Evolutionary conservation across 108 stramenopile species (phyloP).

Genomic region (Poteriospumella lacustris): DNA sequence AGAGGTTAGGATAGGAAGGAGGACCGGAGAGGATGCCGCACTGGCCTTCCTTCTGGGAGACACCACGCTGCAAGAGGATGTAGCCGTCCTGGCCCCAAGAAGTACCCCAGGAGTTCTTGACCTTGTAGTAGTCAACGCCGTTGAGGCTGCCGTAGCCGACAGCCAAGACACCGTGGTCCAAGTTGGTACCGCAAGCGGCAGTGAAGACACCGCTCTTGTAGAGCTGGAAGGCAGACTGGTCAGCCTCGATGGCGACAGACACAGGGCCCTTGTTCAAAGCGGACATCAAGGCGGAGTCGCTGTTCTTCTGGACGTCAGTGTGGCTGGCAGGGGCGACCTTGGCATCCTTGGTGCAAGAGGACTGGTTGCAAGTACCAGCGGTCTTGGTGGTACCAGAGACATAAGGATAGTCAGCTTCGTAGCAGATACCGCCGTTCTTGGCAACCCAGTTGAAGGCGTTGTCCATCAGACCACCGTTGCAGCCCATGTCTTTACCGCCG

Average conservation of each 20-base stretch:
- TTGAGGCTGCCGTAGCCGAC: slow-evolving; percentile 83
- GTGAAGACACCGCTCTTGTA: slow-evolving; percentile 83
- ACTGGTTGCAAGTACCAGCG: neutral
- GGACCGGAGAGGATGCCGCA: slow-evolving; percentile 12
- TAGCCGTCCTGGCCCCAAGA: slow-evolving; percentile 35
- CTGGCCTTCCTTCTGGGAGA: neutral
- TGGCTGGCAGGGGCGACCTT: neutral
- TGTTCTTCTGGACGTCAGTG: slow-evolving; percentile 3
- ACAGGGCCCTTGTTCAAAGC: slow-evolving; percentile 52
- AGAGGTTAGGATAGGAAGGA: slow-evolving; percentile 22
- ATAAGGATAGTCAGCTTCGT: slow-evolving; percentile 29
- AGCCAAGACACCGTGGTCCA: slow-evolving; percentile 92
- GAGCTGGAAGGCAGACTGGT: slow-evolving; percentile 75
- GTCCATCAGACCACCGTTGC: slow-evolving; percentile 32
- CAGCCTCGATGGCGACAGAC: slow-evolving; percentile 68
- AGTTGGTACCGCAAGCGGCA: slow-evolving; percentile 54
- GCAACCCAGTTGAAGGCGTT: slow-evolving; percentile 27
- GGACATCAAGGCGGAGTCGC: slow-evolving; percentile 13
- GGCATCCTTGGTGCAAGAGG: neutral
- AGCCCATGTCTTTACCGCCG: slow-evolving; percentile 23
- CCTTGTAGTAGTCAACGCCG: slow-evolving; percentile 71
- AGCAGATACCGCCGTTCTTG: slow-evolving; percentile 25
- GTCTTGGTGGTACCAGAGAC: slow-evolving; percentile 23
- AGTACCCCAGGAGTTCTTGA: slow-evolving; percentile 77
- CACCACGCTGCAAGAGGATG: slow-evolving; percentile 10